Conservation (phyloP, 768 basidiomycete genomes). For the Lactarius hatsudake region DNA sequence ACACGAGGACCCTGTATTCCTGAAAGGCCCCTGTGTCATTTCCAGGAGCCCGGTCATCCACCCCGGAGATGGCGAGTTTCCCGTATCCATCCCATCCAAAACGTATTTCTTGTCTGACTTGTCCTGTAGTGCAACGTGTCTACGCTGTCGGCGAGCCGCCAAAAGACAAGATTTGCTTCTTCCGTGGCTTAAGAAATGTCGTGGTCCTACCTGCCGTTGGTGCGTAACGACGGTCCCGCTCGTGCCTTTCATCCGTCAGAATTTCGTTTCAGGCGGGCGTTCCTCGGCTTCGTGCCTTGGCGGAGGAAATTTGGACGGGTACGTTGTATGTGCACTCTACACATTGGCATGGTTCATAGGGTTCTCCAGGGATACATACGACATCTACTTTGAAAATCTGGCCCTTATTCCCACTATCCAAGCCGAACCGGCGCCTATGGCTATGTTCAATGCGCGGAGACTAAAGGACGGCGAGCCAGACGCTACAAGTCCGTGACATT, state of each 20-base stretch:
- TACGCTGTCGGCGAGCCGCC: constrained; percentile 34
- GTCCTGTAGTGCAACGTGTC: constrained; percentile 29
- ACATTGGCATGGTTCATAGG: neutral
- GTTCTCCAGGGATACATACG: constrained; percentile 17
- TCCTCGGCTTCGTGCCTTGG: constrained; percentile 69
- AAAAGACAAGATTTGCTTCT: constrained; percentile 27
- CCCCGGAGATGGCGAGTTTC: constrained; percentile 34
- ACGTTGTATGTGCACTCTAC: neutral
- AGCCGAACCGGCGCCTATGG: constrained; percentile 46
- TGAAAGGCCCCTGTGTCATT: constrained; percentile 25
- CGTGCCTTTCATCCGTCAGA: neutral
- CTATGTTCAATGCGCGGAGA: constrained; percentile 2
- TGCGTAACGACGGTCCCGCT: neutral
- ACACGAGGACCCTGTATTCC: constrained; percentile 6
- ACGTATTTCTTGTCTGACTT: neutral
- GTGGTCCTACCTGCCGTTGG: constrained; percentile 29
- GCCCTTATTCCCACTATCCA: constrained; percentile 53
- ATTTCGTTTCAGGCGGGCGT: constrained; percentile 44
- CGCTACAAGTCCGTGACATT: constrained; percentile 62
- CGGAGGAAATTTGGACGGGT: constrained; percentile 82
- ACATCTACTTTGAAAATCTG: constrained; percentile 51
- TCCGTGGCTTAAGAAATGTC: constrained; percentile 30
- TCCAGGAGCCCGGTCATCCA: constrained; percentile 37
- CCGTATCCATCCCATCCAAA: neutral
- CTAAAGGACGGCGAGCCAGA: constrained; percentile 35